Conservation (phyloP, 2,329 filamentous ascomycete species). For the Nannizzia gypsea region DNA sequence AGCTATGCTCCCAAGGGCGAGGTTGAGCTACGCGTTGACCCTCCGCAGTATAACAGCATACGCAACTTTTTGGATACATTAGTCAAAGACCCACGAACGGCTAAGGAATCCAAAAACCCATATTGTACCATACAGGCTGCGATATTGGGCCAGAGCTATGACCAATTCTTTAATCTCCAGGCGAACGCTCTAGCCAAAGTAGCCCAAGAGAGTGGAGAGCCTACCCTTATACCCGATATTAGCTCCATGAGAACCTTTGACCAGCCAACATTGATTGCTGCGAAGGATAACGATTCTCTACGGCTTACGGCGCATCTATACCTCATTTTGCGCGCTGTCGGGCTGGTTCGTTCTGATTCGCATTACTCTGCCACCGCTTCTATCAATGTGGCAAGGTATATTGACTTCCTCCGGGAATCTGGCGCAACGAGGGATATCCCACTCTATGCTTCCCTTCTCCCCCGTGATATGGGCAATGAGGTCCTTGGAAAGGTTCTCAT, state of each 20-base stretch:
- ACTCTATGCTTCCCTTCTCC: slow-evolving; percentile 73
- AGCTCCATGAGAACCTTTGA: slow-evolving; percentile 36
- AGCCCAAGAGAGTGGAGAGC: slow-evolving; percentile 19
- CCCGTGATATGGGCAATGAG: slow-evolving; percentile 51
- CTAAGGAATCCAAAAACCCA: slow-evolving; percentile 32
- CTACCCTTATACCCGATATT: slow-evolving; percentile 26
- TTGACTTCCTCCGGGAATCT: slow-evolving; percentile 61
- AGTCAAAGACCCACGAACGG: slow-evolving; percentile 26
- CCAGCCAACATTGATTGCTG: slow-evolving; percentile 34
- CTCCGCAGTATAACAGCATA: slow-evolving; percentile 34
- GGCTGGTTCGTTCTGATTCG: slow-evolving; percentile 37
- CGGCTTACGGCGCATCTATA: slow-evolving; percentile 57
- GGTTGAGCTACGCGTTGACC: slow-evolving; percentile 45
- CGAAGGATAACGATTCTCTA: slow-evolving; percentile 46
- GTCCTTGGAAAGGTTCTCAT: slow-evolving; percentile 67
- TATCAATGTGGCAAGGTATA: slow-evolving; percentile 62
- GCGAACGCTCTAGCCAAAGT: slow-evolving; percentile 32
- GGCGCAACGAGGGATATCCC: slow-evolving; percentile 70
- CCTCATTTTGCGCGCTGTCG: slow-evolving; percentile 54
- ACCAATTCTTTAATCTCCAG: slow-evolving; percentile 30
- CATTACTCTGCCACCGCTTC: slow-evolving; percentile 51
- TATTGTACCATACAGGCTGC: slow-evolving; percentile 35
- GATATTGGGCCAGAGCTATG: slow-evolving; percentile 33
- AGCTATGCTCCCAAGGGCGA: slow-evolving; percentile 45
- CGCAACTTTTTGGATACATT: slow-evolving; percentile 29